These are phyloP conservation scores for Brasilioporus rufonigricans DNA, from an alignment of 768 basidiomycete genomes.

Conservation along the genomic window DNA sequence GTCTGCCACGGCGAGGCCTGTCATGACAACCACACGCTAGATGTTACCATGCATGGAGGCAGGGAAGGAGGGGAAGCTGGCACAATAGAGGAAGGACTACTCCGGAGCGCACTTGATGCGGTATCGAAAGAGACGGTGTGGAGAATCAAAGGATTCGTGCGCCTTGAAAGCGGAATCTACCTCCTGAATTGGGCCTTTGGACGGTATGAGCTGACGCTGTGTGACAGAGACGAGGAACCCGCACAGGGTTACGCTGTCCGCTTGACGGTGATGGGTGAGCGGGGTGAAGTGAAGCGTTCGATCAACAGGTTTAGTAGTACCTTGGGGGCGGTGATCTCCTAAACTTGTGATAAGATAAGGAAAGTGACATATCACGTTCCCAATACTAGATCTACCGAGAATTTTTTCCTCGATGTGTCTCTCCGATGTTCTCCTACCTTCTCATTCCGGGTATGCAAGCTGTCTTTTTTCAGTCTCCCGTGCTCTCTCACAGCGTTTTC, in stretches of 20 bases:
- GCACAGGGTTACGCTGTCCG: slow-evolving; percentile 40
- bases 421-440: slow-evolving; percentile 33
- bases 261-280: slow-evolving; percentile 90
- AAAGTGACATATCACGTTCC: slow-evolving; percentile 7
- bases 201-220: slow-evolving; percentile 63
- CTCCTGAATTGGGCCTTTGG: slow-evolving; percentile 96
- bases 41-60: neutral
- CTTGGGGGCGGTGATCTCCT: slow-evolving; percentile 39
- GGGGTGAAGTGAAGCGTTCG: slow-evolving; percentile 69
- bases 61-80: slow-evolving; percentile 21
- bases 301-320: slow-evolving; percentile 51
- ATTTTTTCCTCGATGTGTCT: slow-evolving; percentile 8
- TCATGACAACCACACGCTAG: neutral
- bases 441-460: slow-evolving; percentile 27
- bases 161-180: slow-evolving; percentile 40
- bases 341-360: slow-evolving; percentile 16
- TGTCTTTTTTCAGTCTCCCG: no score
- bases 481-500: neutral
- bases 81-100: slow-evolving; percentile 34
- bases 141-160: slow-evolving; percentile 86
- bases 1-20: slow-evolving; percentile 16
- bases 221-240: slow-evolving; percentile 24
- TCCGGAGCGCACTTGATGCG: slow-evolving; percentile 46
- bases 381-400: slow-evolving; percentile 4
- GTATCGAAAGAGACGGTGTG: slow-evolving; percentile 72